Conservation (phyloP, 495 filamentous ascomycete genomes). For the Beverwykella pulmonaria region DNA sequence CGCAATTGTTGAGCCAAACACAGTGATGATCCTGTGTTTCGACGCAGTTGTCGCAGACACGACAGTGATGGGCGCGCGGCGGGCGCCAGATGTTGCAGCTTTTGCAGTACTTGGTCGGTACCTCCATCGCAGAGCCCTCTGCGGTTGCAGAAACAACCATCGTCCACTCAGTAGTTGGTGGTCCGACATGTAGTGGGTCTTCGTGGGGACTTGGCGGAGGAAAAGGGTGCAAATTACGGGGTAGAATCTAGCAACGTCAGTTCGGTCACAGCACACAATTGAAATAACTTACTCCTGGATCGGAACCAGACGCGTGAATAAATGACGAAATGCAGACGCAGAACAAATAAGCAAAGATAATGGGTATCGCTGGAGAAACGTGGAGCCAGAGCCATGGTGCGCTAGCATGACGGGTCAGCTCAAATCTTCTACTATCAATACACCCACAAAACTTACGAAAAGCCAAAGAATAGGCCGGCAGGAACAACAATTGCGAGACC, state of each 20-base stretch:
- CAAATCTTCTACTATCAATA: too few species aligned
- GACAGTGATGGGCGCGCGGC: constrained; percentile 92
- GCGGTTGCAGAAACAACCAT: constrained; percentile 78
- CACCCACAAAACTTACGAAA: constrained; percentile 59
- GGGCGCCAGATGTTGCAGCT: constrained; percentile 97
- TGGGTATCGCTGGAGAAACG: constrained; percentile 87
- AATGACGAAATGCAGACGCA: constrained; percentile 91
- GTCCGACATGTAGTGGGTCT: constrained; percentile 78
- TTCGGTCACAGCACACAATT: neutral
- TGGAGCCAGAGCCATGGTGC: constrained; percentile 89
- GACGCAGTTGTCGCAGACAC: constrained; percentile 93
- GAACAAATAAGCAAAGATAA: constrained; percentile 87
- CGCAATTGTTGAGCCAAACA: constrained; percentile 98
- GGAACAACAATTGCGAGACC: constrained; percentile 77
- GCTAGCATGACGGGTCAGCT: constrained; percentile 40
- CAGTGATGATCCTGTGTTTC: constrained; percentile 99
- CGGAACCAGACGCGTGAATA: constrained; percentile 83
- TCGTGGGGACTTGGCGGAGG: constrained; percentile 62
- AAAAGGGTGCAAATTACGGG: constrained; percentile 77
- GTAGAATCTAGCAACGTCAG: constrained; percentile 64
- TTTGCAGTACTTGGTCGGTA: constrained; percentile 96
- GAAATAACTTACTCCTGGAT: constrained; percentile 77
- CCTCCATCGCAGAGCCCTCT: constrained; percentile 83
- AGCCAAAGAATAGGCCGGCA: constrained; percentile 77
- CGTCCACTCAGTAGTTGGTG: constrained; percentile 87